A percentile compares a stretch with the other conserved stretches of the same genome.
Evolutionary conservation across 768 basidiomycete genomes (phyloP).

Genomic region (Trametes cinnabarina): DNA sequence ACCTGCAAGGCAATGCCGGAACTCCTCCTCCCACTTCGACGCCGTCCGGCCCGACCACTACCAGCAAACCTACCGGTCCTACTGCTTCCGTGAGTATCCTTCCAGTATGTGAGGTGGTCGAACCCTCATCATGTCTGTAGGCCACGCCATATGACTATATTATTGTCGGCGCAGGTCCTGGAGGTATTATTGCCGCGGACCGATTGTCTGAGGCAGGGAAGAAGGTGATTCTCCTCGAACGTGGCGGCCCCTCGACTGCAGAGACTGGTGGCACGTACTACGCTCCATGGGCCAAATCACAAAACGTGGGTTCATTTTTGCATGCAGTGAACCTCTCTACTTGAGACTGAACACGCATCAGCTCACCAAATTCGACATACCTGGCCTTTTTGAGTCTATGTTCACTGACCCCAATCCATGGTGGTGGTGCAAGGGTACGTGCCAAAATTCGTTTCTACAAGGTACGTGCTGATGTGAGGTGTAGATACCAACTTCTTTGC

Average conservation of each 20-base stretch:
- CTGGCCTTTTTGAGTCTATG: conserved; percentile 65
- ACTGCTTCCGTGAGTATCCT: conserved; percentile 29
- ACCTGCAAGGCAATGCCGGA: conserved; percentile 48
- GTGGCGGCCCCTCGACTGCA: conserved; percentile 60
- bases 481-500: conserved; percentile 59
- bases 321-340: not conserved
- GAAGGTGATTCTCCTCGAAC: conserved; percentile 60
- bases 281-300: conserved; percentile 47
- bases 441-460: too few relatives aligned
- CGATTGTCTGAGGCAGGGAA: conserved; percentile 60
- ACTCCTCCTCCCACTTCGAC: conserved; percentile 22
- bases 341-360: conserved; percentile 22
- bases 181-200: conserved; percentile 58
- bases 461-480: conserved; percentile 45
- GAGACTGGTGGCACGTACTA: conserved; percentile 58
- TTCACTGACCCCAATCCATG: conserved; percentile 55
- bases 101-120: not conserved
- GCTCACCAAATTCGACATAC: conserved; percentile 66
- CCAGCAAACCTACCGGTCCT: conserved; percentile 36
- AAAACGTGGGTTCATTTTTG: conserved; percentile 35
- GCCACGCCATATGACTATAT: conserved; percentile 52
- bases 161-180: conserved; percentile 54
- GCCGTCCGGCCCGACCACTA: conserved; percentile 34
- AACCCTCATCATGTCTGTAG: conserved; percentile 22
- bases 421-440: conserved; percentile 63